A percentile compares a stretch with the other conserved stretches of the same genome.
phyloP scores from a whole-genome alignment of 2,329 filamentous ascomycete genomes.

The Aureobasidium sp. region DNA sequence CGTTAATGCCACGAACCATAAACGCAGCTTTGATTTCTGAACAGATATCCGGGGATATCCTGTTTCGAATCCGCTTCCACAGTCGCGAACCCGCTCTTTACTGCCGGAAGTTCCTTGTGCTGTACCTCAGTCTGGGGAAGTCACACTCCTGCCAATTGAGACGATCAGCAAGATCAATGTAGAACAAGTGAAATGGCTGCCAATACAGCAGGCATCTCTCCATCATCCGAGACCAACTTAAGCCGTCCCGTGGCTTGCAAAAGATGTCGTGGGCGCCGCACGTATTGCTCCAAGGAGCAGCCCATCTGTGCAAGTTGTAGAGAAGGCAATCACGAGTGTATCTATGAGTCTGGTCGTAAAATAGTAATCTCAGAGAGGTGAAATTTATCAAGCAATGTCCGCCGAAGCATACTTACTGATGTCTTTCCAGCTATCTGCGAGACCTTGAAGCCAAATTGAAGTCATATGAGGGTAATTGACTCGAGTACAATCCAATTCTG shows the following conservation, averaged over 20 bases:
- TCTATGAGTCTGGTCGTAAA: neutral
- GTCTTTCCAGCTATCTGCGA: neutral
- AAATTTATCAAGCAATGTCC: neutral
- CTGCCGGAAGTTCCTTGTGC: neutral
- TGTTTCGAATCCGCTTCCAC: neutral
- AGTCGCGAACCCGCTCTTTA: neutral
- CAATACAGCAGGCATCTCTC: conserved; percentile 4
- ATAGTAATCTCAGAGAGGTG: neutral
- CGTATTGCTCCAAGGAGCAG: conserved; percentile 14
- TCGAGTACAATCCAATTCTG: neutral
- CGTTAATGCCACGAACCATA: neutral
- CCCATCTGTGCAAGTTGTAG: conserved; percentile 3
- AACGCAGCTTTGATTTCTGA: neutral
- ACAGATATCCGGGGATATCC: neutral
- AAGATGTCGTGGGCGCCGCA: conserved; percentile 5
- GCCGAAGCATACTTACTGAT: neutral
- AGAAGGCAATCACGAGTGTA: neutral
- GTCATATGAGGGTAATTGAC: neutral
- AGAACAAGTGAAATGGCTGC: conserved; percentile 1
- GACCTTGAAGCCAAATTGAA: neutral
- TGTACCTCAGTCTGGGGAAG: neutral
- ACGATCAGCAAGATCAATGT: neutral
- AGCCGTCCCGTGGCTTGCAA: neutral
- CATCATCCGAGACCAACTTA: neutral
- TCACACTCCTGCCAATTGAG: neutral